A percentile compares a stretch with the other conserved stretches of the same genome.
These are phyloP conservation scores for Rhododendron vialii DNA, from an alignment of 148 eudicot genomes.

Conservation along the genomic window DNA sequence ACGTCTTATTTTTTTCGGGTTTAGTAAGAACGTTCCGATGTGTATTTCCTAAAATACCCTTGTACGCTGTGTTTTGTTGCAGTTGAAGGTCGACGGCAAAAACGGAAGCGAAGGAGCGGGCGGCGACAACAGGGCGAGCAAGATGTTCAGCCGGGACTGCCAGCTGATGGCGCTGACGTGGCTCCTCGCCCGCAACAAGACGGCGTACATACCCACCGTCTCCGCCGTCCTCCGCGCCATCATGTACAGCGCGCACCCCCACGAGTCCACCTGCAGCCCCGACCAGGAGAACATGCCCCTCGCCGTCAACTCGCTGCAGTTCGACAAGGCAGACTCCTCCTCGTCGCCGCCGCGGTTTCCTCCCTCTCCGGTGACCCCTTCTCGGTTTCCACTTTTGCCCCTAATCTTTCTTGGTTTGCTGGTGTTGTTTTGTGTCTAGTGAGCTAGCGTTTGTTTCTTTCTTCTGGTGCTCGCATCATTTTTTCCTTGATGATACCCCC, in stretches of 20 bases:
- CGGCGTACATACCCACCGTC: slow-evolving; percentile 87
- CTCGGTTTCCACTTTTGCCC: slow-evolving; percentile 9
- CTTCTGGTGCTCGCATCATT: background rate
- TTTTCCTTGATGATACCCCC: background rate
- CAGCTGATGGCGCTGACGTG: slow-evolving; percentile 95
- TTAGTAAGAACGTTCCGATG: no score
- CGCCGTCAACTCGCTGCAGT: slow-evolving; percentile 92
- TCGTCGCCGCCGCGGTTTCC: no score
- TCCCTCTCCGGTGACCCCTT: background rate
- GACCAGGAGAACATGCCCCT: slow-evolving; percentile 99
- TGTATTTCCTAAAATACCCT: slow-evolving; percentile 14
- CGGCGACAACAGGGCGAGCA: slow-evolving; percentile 38
- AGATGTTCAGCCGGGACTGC: slow-evolving; percentile 71
- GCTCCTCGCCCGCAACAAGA: slow-evolving; percentile 85
- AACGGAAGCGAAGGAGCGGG: slow-evolving; percentile 28
- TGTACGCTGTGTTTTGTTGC: slow-evolving; percentile 1
- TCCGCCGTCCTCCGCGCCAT: slow-evolving; percentile 91
- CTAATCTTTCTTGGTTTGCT: background rate
- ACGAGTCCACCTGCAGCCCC: slow-evolving; percentile 69
- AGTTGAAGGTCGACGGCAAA: slow-evolving; percentile 59
- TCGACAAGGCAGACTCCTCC: slow-evolving; percentile 31
- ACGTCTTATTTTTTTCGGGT: no score
- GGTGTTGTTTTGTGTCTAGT: background rate
- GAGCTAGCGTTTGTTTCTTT: background rate
- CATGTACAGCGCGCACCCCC: slow-evolving; percentile 87